Evolutionary conservation across 73 alveolate species (phyloP).

Genomic region (Tetrahymena borealis): DNA sequence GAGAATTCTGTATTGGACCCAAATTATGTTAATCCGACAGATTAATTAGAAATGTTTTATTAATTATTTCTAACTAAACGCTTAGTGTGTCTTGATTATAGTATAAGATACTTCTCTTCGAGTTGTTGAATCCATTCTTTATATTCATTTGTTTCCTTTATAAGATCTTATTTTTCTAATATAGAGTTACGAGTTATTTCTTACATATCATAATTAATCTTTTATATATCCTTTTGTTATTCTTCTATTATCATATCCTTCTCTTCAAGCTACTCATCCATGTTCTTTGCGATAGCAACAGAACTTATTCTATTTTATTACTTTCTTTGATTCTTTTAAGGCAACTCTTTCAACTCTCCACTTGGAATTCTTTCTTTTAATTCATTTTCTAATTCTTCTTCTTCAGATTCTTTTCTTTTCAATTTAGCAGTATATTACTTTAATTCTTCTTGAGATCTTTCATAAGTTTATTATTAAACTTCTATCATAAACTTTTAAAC

Average conservation of each 20-base stretch:
- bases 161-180: neutral
- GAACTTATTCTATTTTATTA: neutral
- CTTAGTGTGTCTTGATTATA: neutral
- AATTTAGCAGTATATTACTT: neutral
- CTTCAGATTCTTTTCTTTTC: neutral
- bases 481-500: neutral
- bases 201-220: neutral
- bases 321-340: neutral
- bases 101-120: neutral
- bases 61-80: neutral
- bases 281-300: neutral
- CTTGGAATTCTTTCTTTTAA: neutral
- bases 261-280: neutral
- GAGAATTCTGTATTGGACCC: neutral
- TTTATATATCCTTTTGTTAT: neutral
- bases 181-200: neutral
- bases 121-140: neutral
- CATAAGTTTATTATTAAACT: neutral
- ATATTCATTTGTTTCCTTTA: neutral
- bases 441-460: neutral
- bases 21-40: neutral
- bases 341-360: neutral
- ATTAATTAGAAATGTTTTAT: neutral
- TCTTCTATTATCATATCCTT: neutral
- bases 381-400: neutral